phyloP scores from a whole-genome alignment of 768 basidiomycete species.

The Sistotremastrum suecicum region DNA sequence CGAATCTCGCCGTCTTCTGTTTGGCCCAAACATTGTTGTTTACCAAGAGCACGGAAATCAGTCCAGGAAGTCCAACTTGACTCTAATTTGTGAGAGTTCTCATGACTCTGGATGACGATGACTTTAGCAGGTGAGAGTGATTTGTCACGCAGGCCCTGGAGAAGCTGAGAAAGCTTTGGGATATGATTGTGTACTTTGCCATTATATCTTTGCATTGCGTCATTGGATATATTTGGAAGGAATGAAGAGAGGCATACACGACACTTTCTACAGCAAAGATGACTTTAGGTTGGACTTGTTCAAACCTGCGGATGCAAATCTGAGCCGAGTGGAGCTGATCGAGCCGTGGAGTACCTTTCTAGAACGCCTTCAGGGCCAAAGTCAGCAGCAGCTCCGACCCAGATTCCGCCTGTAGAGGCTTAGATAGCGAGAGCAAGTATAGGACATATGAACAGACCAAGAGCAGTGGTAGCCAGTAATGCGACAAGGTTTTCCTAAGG shows the following conservation, averaged over 20 bases:
- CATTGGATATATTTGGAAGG: not conserved
- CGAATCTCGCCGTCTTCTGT: constrained; percentile 43
- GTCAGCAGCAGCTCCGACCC: constrained; percentile 72
- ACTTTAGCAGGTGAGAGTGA: constrained; percentile 29
- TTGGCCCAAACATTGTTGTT: constrained; percentile 30
- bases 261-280: constrained; percentile 64
- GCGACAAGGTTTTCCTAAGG: constrained; percentile 52
- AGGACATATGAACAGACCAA: constrained; percentile 22
- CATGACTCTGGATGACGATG: constrained; percentile 35
- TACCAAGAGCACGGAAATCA: constrained; percentile 34
- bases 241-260: constrained; percentile 30
- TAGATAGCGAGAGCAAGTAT: not conserved
- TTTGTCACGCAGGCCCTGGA: constrained; percentile 32
- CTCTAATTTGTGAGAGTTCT: constrained; percentile 26
- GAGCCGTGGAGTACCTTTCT: constrained; percentile 37
- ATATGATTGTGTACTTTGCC: constrained; percentile 54
- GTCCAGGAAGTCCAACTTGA: constrained; percentile 41
- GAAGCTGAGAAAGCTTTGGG: constrained; percentile 44
- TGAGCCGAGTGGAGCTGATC: not conserved
- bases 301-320: constrained; percentile 29
- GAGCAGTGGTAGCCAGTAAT: constrained; percentile 52
- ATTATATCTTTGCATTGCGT: constrained; percentile 38
- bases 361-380: constrained; percentile 69
- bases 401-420: constrained; percentile 39
- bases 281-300: constrained; percentile 64